Percentiles rank a stretch among this genome's conserved stretches.
These are phyloP conservation scores for Arctostaphylos glauca DNA, from an alignment of 148 eudicot genomes.

Conservation along the genomic window DNA sequence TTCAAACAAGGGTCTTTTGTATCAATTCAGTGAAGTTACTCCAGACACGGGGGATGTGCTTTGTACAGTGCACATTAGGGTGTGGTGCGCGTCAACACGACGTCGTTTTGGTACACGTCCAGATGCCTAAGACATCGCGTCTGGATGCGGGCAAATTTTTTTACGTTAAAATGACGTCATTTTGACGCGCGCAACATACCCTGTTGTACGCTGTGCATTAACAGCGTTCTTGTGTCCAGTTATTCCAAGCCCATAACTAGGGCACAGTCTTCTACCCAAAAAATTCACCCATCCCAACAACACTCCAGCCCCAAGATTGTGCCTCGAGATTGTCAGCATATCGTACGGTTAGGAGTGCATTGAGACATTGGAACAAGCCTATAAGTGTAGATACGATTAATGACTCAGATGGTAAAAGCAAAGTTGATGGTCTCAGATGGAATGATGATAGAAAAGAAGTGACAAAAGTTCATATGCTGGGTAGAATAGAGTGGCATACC, in stretches of 20 bases:
- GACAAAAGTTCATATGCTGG: neutral
- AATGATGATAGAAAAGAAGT: neutral
- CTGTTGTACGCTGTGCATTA: too few species aligned
- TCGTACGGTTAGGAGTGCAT: neutral
- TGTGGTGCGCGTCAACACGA: too few species aligned
- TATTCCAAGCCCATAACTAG: neutral
- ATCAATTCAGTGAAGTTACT: too few species aligned
- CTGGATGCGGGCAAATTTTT: too few species aligned
- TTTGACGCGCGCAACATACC: too few species aligned
- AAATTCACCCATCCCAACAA: neutral
- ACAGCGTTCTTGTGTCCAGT: too few species aligned
- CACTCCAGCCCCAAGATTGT: neutral
- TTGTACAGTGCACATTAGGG: too few species aligned
- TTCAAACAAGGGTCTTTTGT: too few species aligned
- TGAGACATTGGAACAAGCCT: neutral
- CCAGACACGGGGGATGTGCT: too few species aligned
- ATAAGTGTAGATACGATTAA: neutral
- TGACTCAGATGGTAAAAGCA: neutral
- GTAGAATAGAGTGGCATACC: constrained; percentile 26
- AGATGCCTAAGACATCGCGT: too few species aligned
- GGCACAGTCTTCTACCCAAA: neutral
- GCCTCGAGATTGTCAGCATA: neutral
- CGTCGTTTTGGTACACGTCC: too few species aligned
- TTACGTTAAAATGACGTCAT: too few species aligned
- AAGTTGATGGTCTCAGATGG: neutral